A percentile compares a stretch with the other conserved stretches of the same genome.
These are phyloP conservation scores for Goffeauzyma gilvescens DNA, from an alignment of 768 basidiomycete genomes.

Conservation along the genomic window DNA sequence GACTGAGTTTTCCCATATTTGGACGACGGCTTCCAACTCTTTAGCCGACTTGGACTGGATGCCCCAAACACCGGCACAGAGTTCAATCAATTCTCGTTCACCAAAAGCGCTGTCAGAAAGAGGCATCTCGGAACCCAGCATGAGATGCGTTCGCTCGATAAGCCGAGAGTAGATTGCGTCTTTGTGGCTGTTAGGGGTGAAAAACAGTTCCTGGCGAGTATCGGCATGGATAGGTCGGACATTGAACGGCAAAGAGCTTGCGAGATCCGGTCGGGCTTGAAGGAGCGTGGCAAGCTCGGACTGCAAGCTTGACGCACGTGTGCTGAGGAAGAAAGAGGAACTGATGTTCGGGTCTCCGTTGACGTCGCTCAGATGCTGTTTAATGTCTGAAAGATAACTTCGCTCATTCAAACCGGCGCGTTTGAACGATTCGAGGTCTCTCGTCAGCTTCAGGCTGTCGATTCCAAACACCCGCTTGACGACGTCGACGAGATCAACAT, in stretches of 20 bases:
- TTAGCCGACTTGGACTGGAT: constrained; percentile 15
- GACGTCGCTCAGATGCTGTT: constrained; percentile 15
- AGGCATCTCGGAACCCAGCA: neutral
- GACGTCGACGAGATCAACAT: constrained; percentile 7
- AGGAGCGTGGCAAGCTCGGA: constrained; percentile 12
- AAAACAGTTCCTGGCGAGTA: neutral
- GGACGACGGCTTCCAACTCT: constrained; percentile 19
- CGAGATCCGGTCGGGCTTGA: constrained; percentile 12
- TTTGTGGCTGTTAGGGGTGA: constrained; percentile 7
- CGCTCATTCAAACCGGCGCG: constrained; percentile 16
- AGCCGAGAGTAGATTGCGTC: constrained; percentile 4
- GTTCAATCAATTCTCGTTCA: constrained; percentile 17
- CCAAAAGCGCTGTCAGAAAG: constrained; percentile 2
- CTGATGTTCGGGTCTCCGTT: neutral
- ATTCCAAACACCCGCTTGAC: constrained; percentile 4
- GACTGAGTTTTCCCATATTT: constrained; percentile 17
- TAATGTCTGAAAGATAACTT: constrained; percentile 24
- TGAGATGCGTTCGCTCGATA: neutral
- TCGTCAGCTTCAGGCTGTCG: constrained; percentile 12
- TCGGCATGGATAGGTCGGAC: neutral
- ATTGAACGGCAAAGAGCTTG: constrained; percentile 6
- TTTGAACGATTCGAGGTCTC: constrained; percentile 19
- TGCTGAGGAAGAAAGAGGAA: constrained; percentile 5
- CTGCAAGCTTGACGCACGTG: constrained; percentile 10
- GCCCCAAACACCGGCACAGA: constrained; percentile 25